Evolutionary conservation across 2,329 filamentous ascomycete genomes (phyloP).

Genomic region (Arthrobotrys sphaeroides): DNA sequence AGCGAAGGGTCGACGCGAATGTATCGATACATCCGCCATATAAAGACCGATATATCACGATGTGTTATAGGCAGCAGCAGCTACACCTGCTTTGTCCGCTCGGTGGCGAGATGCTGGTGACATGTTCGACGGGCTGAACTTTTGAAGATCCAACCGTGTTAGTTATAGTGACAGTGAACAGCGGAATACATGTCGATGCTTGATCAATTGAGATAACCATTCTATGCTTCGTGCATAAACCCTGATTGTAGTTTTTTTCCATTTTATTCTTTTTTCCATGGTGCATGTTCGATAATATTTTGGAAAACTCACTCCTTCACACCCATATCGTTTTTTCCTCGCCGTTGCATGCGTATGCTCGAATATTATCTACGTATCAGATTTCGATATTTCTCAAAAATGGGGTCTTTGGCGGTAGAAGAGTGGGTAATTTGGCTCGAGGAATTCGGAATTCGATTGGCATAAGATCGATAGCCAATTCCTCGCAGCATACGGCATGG

Average conservation of each 20-base stretch:
- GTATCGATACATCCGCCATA: conserved; percentile 22
- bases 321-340: too few species aligned
- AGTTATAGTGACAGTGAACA: neutral
- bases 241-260: neutral
- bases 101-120: conserved; percentile 50
- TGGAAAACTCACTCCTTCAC: neutral
- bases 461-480: conserved; percentile 12
- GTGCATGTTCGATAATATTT: neutral
- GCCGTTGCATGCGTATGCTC: too few species aligned
- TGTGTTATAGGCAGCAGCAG: conserved; percentile 11
- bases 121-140: conserved; percentile 22
- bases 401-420: neutral
- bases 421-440: neutral
- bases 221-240: neutral
- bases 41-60: conserved; percentile 25
- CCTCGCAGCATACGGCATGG: neutral
- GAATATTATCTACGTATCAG: neutral
- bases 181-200: neutral
- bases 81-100: neutral
- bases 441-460: conserved; percentile 26
- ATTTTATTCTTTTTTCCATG: neutral
- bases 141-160: conserved; percentile 23
- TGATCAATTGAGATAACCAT: too few species aligned
- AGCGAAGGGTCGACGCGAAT: neutral
- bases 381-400: conserved; percentile 17